Conservation (phyloP, 2,329 filamentous ascomycete species). For the Thelonectria discophora region DNA sequence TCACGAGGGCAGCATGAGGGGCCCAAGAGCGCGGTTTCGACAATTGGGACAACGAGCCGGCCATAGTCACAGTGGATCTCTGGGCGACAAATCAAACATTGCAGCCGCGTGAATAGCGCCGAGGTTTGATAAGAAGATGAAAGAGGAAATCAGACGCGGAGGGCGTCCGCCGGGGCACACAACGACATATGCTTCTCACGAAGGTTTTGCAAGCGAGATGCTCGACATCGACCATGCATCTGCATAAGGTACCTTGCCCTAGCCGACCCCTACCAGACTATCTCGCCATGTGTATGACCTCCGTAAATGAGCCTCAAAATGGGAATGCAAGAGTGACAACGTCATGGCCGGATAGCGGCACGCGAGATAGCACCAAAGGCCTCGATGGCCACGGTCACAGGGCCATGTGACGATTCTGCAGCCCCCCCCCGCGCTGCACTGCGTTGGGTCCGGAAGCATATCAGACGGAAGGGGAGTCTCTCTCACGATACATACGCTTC, state of each 20-base stretch:
- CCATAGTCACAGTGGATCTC: slow-evolving; percentile 16
- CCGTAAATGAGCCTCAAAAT: slow-evolving; percentile 8
- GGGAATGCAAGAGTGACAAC: slow-evolving; percentile 2
- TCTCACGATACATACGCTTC: slow-evolving; percentile 21
- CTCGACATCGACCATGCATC: slow-evolving; percentile 30
- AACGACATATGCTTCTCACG: slow-evolving; percentile 13
- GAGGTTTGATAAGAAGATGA: slow-evolving; percentile 14
- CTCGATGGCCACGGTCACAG: slow-evolving; percentile 1
- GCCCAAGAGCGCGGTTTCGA: slow-evolving; percentile 16
- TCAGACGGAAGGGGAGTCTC: slow-evolving; percentile 2
- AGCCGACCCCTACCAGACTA: slow-evolving; percentile 4
- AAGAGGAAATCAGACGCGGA: slow-evolving; percentile 15
- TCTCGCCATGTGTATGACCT: not conserved
- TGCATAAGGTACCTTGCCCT: slow-evolving; percentile 12
- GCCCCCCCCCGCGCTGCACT: slow-evolving; percentile 24
- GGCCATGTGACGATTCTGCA: slow-evolving; percentile 27
- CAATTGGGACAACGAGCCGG: slow-evolving; percentile 7
- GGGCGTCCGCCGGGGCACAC: slow-evolving; percentile 11
- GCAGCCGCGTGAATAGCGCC: slow-evolving; percentile 26
- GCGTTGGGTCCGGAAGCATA: slow-evolving; percentile 16
- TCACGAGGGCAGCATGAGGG: slow-evolving; percentile 1
- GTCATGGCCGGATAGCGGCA: slow-evolving; percentile 9
- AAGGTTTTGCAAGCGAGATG: slow-evolving; percentile 14
- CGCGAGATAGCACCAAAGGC: slow-evolving; percentile 19
- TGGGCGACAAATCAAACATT: slow-evolving; percentile 12